phyloP scores from a whole-genome alignment of 83 land plant genomes.

The Thuja plicata region DNA sequence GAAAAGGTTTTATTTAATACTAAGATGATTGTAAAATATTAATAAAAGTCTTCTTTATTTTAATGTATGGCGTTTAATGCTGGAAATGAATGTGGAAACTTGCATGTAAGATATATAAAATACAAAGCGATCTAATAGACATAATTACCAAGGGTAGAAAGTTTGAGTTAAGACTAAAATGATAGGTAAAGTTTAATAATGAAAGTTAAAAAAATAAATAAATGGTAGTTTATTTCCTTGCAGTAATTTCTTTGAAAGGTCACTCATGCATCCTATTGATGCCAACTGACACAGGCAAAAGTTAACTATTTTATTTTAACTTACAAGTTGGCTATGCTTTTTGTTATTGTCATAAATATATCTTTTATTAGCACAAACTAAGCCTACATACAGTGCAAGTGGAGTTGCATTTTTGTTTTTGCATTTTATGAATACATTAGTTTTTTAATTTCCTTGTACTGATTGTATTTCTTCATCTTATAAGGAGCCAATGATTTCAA shows the following conservation, averaged over 20 bases:
- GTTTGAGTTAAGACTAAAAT: not conserved
- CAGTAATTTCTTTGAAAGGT: not conserved
- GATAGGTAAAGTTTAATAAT: not conserved
- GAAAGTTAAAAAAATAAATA: not conserved
- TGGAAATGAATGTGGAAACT: not conserved
- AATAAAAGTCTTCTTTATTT: too few species aligned
- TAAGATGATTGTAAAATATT: not conserved
- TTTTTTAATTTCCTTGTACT: not conserved
- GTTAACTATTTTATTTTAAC: not conserved
- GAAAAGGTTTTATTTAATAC: not conserved
- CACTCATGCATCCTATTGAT: not conserved
- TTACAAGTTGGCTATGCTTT: not conserved
- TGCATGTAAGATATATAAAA: too few species aligned
- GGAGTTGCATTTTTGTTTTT: not conserved
- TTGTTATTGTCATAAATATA: not conserved
- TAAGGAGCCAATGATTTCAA: slow-evolving; percentile 79
- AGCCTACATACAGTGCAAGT: not conserved
- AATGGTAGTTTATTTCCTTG: not conserved
- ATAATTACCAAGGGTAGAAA: too few species aligned
- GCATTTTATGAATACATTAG: not conserved
- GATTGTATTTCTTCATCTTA: slow-evolving; percentile 17
- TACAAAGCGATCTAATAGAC: too few species aligned
- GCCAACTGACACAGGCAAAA: not conserved
- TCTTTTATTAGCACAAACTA: not conserved
- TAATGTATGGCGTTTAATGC: too few species aligned